phyloP scores from a whole-genome alignment of 805 yeast genomes.

The Martiniozyma abietophila region DNA sequence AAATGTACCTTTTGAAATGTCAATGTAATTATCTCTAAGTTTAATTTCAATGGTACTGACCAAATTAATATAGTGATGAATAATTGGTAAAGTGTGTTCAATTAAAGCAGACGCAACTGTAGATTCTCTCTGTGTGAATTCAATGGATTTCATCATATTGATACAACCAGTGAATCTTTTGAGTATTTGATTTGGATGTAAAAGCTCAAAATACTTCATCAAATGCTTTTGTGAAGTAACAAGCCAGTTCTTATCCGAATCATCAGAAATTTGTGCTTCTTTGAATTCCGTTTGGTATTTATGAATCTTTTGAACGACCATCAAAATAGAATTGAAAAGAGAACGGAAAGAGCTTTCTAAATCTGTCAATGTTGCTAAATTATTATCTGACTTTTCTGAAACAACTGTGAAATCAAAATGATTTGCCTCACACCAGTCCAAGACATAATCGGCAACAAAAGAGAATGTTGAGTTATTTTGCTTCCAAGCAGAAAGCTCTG shows the following conservation, averaged over 20 bases:
- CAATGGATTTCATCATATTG: constrained; percentile 26
- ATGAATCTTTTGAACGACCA: constrained; percentile 56
- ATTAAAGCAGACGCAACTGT: constrained; percentile 36
- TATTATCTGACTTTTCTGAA: constrained; percentile 21
- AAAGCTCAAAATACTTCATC: constrained; percentile 30
- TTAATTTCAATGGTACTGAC: constrained; percentile 34
- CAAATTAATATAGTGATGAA: constrained; percentile 51
- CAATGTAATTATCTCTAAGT: constrained; percentile 38
- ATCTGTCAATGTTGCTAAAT: constrained; percentile 23
- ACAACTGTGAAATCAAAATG: constrained; percentile 6
- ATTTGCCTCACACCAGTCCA: constrained; percentile 35
- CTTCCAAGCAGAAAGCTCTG: constrained; percentile 29
- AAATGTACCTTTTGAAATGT: constrained; percentile 53
- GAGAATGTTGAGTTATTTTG: constrained; percentile 21
- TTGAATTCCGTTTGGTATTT: constrained; percentile 26
- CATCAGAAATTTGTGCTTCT: constrained; percentile 26
- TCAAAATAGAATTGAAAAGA: constrained; percentile 48
- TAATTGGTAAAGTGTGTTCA: constrained; percentile 52
- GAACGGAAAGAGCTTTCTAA: constrained; percentile 42
- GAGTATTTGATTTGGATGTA: constrained; percentile 17
- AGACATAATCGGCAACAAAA: constrained; percentile 41
- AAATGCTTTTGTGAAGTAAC: constrained; percentile 37
- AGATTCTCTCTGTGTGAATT: constrained; percentile 32
- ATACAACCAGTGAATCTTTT: constrained; percentile 23
- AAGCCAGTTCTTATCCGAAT: constrained; percentile 45